These are phyloP conservation scores for Sporisorium graminicola DNA, from an alignment of 1,284 basidiomycete genomes.

Conservation along the genomic window DNA sequence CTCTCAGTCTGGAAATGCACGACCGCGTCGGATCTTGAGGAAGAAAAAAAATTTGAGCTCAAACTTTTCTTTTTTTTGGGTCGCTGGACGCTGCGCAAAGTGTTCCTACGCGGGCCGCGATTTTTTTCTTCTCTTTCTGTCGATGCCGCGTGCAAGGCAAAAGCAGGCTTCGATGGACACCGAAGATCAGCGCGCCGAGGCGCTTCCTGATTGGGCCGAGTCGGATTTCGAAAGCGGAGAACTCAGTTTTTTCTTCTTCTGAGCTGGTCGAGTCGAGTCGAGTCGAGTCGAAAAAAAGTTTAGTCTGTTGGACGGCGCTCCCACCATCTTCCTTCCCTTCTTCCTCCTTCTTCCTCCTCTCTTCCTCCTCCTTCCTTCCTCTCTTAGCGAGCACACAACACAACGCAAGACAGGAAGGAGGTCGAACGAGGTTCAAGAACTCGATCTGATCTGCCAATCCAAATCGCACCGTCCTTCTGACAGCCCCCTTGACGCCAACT, in stretches of 20 bases:
- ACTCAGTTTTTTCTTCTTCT: slow-evolving; percentile 2
- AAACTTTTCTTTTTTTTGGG: slow-evolving; percentile 11
- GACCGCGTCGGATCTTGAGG: slow-evolving; percentile 12
- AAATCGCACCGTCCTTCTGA: slow-evolving; percentile 42
- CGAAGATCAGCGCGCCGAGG: neutral
- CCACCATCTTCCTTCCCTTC: slow-evolving; percentile 54
- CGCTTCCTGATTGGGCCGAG: slow-evolving; percentile 4
- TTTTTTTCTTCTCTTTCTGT: neutral
- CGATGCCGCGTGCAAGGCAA: no score
- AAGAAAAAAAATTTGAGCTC: slow-evolving; percentile 2
- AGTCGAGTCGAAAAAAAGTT: slow-evolving; percentile 11
- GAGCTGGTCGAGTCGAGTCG: neutral
- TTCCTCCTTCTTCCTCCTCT: slow-evolving; percentile 49
- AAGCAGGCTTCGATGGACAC: neutral
- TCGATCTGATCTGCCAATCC: slow-evolving; percentile 52
- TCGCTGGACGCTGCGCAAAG: neutral
- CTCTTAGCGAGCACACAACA: slow-evolving; percentile 54
- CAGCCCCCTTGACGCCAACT: slow-evolving; percentile 22
- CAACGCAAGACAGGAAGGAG: slow-evolving; percentile 57
- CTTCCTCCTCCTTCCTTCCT: slow-evolving; percentile 51
- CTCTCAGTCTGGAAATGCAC: slow-evolving; percentile 15
- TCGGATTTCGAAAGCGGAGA: slow-evolving; percentile 3
- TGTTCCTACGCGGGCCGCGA: slow-evolving; percentile 5
- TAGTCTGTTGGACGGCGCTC: slow-evolving; percentile 34
- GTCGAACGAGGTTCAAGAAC: slow-evolving; percentile 56